phyloP scores from a whole-genome alignment of 2,329 filamentous ascomycete species.

The Ceratocystis huliohia region DNA sequence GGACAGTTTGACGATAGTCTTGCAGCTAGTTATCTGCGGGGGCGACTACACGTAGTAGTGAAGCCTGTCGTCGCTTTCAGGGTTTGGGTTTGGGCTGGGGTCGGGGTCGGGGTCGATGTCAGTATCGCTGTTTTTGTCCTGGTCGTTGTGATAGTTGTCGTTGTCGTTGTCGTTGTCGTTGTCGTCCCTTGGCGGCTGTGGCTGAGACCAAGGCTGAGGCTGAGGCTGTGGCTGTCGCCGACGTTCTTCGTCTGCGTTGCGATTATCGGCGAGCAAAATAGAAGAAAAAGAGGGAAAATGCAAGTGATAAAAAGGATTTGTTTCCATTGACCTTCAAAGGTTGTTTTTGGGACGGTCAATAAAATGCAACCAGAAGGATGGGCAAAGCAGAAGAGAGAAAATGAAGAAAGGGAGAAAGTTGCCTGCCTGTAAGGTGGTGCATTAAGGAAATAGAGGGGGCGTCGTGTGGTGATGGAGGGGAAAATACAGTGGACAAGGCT shows the following conservation, averaged over 20 bases:
- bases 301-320: not conserved
- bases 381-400: not conserved
- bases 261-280: not conserved
- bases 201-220: not conserved
- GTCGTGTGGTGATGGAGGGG: not conserved
- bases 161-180: not conserved
- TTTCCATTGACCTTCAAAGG: slow-evolving; percentile 11
- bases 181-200: not conserved
- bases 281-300: not conserved
- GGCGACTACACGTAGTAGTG: too few relatives aligned
- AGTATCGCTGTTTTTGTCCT: not conserved
- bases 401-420: not conserved
- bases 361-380: not conserved
- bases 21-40: too few relatives aligned
- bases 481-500: not conserved
- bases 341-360: slow-evolving; percentile 1
- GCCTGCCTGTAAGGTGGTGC: not conserved
- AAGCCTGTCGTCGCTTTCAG: too few relatives aligned
- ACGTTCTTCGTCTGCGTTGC: not conserved
- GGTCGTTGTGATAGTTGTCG: not conserved
- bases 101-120: not conserved
- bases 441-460: not conserved
- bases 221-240: not conserved
- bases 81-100: not conserved
- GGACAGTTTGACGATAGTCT: not conserved